Percentiles rank a stretch among this genome's conserved stretches.
Evolutionary conservation across 1,284 basidiomycete genomes (phyloP).

Genomic region (Inonotus hispidus): DNA sequence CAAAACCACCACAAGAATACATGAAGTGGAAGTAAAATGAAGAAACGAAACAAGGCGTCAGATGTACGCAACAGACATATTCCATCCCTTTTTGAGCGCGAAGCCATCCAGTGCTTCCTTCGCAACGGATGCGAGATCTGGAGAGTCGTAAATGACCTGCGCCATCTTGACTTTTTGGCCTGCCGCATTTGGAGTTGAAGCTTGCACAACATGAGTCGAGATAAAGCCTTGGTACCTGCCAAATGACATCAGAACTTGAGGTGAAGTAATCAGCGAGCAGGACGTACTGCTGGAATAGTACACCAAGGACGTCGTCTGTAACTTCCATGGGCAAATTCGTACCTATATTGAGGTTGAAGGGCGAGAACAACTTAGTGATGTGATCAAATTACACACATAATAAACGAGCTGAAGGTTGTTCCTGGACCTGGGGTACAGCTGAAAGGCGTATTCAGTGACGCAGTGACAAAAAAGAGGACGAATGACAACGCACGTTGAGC

Average conservation of each 20-base stretch:
- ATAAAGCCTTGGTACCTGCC: slow-evolving; percentile 72
- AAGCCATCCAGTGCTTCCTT: slow-evolving; percentile 77
- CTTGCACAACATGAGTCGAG: slow-evolving; percentile 59
- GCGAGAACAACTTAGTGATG: neutral
- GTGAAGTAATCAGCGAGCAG: neutral
- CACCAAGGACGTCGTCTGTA: slow-evolving; percentile 70
- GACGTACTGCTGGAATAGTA: slow-evolving; percentile 84
- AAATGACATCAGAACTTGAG: slow-evolving; percentile 14
- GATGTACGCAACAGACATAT: slow-evolving; percentile 72
- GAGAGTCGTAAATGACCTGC: slow-evolving; percentile 68
- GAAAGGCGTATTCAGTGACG: no score
- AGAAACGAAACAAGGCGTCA: slow-evolving; percentile 30
- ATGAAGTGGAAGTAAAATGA: neutral
- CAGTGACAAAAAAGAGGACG: slow-evolving; percentile 1
- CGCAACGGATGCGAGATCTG: slow-evolving; percentile 67
- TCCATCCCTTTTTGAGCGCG: slow-evolving; percentile 74
- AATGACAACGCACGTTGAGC: slow-evolving; percentile 10
- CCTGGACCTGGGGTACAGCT: slow-evolving; percentile 37
- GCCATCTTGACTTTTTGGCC: slow-evolving; percentile 68
- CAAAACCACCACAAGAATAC: slow-evolving; percentile 2
- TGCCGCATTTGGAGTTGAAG: slow-evolving; percentile 55
- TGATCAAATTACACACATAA: slow-evolving; percentile 38
- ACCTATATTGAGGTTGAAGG: slow-evolving; percentile 1
- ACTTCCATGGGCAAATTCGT: slow-evolving; percentile 79
- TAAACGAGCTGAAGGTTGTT: slow-evolving; percentile 58